phyloP scores from a whole-genome alignment of 441 rosid genomes.

The Sinapis alba region DNA sequence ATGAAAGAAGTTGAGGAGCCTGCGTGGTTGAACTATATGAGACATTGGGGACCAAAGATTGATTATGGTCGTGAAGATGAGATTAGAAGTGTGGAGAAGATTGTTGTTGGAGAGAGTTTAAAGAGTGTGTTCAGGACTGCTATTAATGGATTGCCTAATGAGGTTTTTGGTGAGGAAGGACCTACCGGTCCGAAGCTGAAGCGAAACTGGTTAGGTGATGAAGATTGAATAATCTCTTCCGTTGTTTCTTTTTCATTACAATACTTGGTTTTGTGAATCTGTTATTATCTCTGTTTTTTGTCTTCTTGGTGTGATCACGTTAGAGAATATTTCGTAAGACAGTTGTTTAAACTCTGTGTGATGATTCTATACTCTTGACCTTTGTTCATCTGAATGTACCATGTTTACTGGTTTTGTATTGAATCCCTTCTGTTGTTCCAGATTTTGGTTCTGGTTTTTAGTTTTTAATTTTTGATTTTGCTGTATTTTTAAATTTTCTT shows the following conservation, averaged over 20 bases:
- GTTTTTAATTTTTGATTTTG: neutral
- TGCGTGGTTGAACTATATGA: constrained; percentile 65
- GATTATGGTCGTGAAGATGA: constrained; percentile 54
- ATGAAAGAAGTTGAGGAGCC: constrained; percentile 48
- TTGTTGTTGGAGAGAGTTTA: constrained; percentile 54
- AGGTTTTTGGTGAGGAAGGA: constrained; percentile 80
- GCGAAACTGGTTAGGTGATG: constrained; percentile 71
- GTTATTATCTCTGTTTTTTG: neutral
- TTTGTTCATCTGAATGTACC: neutral
- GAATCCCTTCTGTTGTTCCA: neutral
- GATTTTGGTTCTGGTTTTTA: neutral
- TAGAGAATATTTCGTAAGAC: neutral
- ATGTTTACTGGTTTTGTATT: neutral
- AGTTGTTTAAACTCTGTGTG: neutral
- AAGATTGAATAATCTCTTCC: constrained; percentile 22
- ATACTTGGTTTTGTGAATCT: neutral
- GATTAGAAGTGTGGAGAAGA: constrained; percentile 54
- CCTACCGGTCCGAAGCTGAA: constrained; percentile 88
- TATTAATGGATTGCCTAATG: constrained; percentile 58
- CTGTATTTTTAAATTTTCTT: too few species aligned
- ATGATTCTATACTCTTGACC: neutral
- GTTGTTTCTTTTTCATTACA: neutral
- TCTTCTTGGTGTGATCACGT: neutral
- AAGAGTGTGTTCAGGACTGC: constrained; percentile 55
- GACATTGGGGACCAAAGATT: constrained; percentile 88